Base-by-base conservation (phyloP, 2,329 filamentous ascomycete species). In the Colletotrichum shisoi region DNA sequence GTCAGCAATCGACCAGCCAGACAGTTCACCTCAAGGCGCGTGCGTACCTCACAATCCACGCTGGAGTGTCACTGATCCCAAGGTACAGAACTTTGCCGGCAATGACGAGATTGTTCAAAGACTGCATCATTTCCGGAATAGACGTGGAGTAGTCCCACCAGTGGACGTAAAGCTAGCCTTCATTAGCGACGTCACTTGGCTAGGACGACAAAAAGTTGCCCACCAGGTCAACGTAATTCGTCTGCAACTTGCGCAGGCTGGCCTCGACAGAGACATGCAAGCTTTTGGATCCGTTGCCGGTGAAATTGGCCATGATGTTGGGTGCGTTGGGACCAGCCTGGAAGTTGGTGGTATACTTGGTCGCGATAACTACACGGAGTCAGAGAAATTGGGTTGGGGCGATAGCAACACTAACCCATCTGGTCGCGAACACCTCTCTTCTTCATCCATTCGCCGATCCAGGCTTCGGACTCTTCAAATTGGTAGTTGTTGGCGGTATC, bases 401-500 rank as follows among this genome's bases (percentile, higher is more conserved):
- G 44, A 48, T 19, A 31, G 8, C 12, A 34, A 57, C n/a, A 74
- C 80, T 67, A 72, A 84, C 83, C 81, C 76, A 92, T 85, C 73
- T 90, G 81, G 71, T 91, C 89, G 27, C 90, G 84, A 67, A 85
- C 85, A n/a, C 83, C 81, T 11, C 87, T 84, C 68, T 83, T 83
- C 71, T 82, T 81, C 86, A 91, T 89, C 89, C 89, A 92, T 71
- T 90, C 87, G 42, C 90, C 90, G 63, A 92, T 79, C 85, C 89
- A 89, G 59, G 73, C 76, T 76, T 92, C 89, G 1, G 85, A 86
- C 74, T 91, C 82, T 67, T 80, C 81, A 62, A 81, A 78, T 71
- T 90, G 89, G 77, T 92, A 92, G 75, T 88, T 89, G 78, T 87
- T 90, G 66, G 88, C 73, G 0, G 88, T 91, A 74, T 92, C 90